phyloP scores from a whole-genome alignment of 257 asterid species.

The Eustoma russellianum region DNA sequence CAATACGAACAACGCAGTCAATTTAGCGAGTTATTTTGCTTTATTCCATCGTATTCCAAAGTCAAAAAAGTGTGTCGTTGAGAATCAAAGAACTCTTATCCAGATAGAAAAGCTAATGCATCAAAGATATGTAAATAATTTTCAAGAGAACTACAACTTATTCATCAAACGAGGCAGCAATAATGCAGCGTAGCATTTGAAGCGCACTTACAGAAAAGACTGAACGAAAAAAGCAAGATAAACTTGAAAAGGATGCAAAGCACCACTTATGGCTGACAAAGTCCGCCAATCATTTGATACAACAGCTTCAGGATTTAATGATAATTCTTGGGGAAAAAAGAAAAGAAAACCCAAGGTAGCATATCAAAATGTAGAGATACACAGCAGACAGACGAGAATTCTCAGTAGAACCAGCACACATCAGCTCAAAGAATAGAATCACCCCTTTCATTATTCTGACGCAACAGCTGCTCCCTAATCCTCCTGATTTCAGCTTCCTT shows the following conservation, averaged over 20 bases:
- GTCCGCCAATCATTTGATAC: conserved; percentile 10
- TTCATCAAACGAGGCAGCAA: conserved; percentile 18
- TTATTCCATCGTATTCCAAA: no score
- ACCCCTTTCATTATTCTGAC: conserved; percentile 38
- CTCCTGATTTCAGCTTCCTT: conserved; percentile 52
- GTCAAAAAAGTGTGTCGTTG: no score
- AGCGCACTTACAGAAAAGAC: conserved; percentile 4
- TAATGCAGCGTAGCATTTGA: conserved; percentile 1
- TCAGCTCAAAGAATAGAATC: conserved; percentile 44
- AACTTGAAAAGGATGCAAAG: conserved; percentile 9
- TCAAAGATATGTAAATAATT: background rate
- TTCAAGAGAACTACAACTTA: background rate
- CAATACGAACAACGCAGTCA: no score
- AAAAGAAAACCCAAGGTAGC: background rate
- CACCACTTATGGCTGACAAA: conserved; percentile 17
- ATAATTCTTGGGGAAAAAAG: conserved; percentile 11
- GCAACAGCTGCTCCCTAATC: conserved; percentile 46
- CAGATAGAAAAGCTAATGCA: no score
- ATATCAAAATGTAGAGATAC: conserved; percentile 7
- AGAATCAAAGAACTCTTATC: no score
- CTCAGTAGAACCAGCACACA: background rate
- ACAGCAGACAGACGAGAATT: conserved; percentile 9
- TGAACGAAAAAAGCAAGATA: conserved; percentile 8
- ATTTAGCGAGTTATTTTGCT: no score
- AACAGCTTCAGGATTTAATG: conserved; percentile 1